Evolutionary conservation across 2,329 filamentous ascomycete genomes (phyloP).

Genomic region (Trichoderma sp.): DNA sequence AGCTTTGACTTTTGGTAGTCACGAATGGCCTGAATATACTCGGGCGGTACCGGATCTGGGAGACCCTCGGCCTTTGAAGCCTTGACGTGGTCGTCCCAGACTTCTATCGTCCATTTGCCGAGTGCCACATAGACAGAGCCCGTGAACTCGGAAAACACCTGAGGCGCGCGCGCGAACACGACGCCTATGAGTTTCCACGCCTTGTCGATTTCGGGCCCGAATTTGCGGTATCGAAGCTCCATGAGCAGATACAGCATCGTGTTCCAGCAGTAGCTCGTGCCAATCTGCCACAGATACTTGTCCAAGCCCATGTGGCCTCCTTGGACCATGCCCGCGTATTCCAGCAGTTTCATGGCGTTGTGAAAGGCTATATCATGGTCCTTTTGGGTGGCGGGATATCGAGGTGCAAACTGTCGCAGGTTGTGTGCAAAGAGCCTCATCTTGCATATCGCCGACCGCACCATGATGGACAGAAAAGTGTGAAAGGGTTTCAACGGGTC

Average conservation of each 20-base stretch:
- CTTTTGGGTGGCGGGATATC: not conserved
- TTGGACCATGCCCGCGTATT: not conserved
- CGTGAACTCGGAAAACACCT: conserved; percentile 1
- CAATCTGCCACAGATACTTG: conserved; percentile 20
- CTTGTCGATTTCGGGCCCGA: not conserved
- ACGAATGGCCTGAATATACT: not conserved
- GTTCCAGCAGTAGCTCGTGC: conserved; percentile 17
- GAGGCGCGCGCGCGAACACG: not conserved
- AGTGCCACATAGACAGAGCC: conserved; percentile 2
- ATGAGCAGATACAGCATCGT: conserved; percentile 19
- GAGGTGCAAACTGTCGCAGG: not conserved
- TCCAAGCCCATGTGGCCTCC: not conserved
- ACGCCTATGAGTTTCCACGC: not conserved
- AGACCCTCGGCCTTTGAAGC: conserved; percentile 5
- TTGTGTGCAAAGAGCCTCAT: conserved; percentile 18
- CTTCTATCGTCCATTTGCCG: conserved; percentile 14
- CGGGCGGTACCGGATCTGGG: not conserved
- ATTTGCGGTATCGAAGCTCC: not conserved
- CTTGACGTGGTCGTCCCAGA: not conserved
- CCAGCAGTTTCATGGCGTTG: conserved; percentile 15
- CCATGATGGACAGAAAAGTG: not conserved
- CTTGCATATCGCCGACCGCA: not conserved
- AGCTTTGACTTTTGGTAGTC: not conserved
- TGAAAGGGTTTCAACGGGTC: not conserved
- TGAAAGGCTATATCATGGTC: conserved; percentile 1